A percentile compares a stretch with the other conserved stretches of the same genome.
Conservation (phyloP, 352 stramenopile genomes). For the Phytopythium helicoides region DNA sequence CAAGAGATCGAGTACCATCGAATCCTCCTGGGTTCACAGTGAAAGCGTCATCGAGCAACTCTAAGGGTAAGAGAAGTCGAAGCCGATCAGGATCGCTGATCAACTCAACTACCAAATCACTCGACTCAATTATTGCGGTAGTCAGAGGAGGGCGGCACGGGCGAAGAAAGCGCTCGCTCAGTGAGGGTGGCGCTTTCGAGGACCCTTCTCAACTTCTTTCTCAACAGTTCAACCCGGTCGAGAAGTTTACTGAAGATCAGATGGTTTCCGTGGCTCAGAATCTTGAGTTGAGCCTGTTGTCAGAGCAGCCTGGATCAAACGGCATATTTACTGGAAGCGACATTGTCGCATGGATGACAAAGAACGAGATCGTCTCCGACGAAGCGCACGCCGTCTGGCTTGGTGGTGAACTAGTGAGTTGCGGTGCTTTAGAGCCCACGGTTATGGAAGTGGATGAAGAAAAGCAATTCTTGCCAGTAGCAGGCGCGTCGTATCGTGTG, state of each 20-base stretch:
- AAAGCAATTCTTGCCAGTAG: constrained; percentile 8
- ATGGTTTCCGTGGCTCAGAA: constrained; percentile 78
- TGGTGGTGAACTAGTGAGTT: constrained; percentile 63
- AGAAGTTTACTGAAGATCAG: constrained; percentile 78
- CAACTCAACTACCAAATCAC: constrained; percentile 56
- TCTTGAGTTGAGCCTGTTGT: constrained; percentile 57
- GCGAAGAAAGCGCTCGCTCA: constrained; percentile 51
- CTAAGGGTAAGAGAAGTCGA: constrained; percentile 39
- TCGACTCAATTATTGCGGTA: constrained; percentile 68
- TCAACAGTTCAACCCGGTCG: constrained; percentile 49
- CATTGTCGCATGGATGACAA: constrained; percentile 70
- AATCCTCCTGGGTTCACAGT: constrained; percentile 35
- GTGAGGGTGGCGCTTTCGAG: constrained; percentile 48
- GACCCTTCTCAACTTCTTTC: constrained; percentile 20
- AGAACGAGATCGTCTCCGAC: constrained; percentile 76
- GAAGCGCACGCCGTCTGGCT: constrained; percentile 71
- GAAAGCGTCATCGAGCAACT: constrained; percentile 19
- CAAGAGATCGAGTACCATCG: constrained; percentile 54
- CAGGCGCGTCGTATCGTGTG: constrained; percentile 29
- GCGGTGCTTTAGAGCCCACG: constrained; percentile 49
- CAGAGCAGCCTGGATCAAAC: constrained; percentile 27
- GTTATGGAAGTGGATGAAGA: constrained; percentile 21
- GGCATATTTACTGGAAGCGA: constrained; percentile 65
- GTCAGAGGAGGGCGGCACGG: constrained; percentile 47
- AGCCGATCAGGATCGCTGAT: constrained; percentile 63